Evolutionary conservation across 257 asterid genomes (phyloP), one percentile per base, ranked within the genome.

Genomic region (Lantana camara): DNA sequence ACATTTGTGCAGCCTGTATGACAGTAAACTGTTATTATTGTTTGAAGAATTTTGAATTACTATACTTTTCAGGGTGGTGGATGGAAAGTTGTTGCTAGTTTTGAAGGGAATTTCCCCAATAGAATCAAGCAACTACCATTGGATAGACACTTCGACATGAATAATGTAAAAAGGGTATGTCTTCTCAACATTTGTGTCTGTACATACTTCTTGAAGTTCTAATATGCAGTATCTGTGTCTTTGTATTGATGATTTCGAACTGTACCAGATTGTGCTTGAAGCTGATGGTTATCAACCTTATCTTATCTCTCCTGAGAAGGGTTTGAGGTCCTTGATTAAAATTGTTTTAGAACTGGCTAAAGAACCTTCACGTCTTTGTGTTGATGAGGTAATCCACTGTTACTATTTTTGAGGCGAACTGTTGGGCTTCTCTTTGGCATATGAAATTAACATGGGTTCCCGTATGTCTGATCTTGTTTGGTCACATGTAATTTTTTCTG

Each of bases 1-100:
- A n/a, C n/a, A n/a, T n/a, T n/a, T n/a, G n/a, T n/a, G n/a, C n/a
- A n/a, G n/a, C n/a, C n/a, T n/a, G 16, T 12, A 23, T 51, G 35
- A 19, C 9, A 27, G 0, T 34, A 14, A 0, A 17, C 16, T 29
- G 57, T 14, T 53, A 22, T 22, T 23, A 50, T 27, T 68, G 34
- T 29, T 72, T n/a, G n/a, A 20, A 60, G 29, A 27, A 58, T 56
- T 41, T 23, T 72, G 47, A 45, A 23, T 67, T 45, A 3, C 45
- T 24, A 9, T 67, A 41, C 21, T 63, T 70, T 53, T 74, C 84
- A 93, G 99, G 99, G 99, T 66, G 79, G 78, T 68, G 99, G 99
- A 56, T 93, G 99, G 99, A 93, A 93, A 84, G 96, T 93, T 58
- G 99, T 93, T 73, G 85, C 95, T 16, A 85, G 96, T 77, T 94